These are phyloP conservation scores for Pestalotiopsis sp. DNA, from an alignment of 2,329 filamentous ascomycete genomes.

Conservation along the genomic window DNA sequence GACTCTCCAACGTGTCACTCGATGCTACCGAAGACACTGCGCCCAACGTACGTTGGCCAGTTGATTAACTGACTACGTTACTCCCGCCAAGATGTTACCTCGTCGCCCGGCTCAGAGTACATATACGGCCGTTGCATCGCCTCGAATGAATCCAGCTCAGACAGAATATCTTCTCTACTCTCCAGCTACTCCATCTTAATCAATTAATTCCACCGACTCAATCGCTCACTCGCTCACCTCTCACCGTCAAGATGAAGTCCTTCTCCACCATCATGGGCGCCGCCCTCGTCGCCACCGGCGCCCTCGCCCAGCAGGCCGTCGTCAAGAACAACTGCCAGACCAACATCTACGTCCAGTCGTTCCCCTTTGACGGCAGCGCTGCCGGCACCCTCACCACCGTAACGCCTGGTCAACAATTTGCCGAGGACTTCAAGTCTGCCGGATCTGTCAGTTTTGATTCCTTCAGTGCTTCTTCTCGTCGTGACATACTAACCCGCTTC, in stretches of 20 bases:
- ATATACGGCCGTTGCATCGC: not conserved
- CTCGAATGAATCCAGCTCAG: not conserved
- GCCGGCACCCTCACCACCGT: constrained; percentile 36
- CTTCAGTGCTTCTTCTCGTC: no score
- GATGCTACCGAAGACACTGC: not conserved
- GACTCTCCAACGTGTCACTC: not conserved
- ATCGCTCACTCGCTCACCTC: not conserved
- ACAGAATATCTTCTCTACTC: not conserved
- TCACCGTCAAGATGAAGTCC: constrained; percentile 28
- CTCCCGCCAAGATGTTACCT: not conserved
- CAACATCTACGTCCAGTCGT: constrained; percentile 7
- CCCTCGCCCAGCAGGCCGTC: constrained; percentile 37
- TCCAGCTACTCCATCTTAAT: not conserved
- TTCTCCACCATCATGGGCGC: constrained; percentile 22
- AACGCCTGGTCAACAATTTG: constrained; percentile 35
- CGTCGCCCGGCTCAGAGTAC: not conserved
- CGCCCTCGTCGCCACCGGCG: constrained; percentile 34
- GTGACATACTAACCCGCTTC: constrained; percentile 20
- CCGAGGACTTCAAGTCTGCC: constrained; percentile 34
- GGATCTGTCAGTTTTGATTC: constrained; percentile 29
- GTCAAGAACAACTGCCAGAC: constrained; percentile 38
- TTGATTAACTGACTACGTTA: not conserved
- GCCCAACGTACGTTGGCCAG: not conserved
- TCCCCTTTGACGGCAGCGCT: constrained; percentile 29
- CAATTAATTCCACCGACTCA: not conserved